phyloP scores from a whole-genome alignment of 2,329 filamentous ascomycete species.

The Lecanicillium sp. region DNA sequence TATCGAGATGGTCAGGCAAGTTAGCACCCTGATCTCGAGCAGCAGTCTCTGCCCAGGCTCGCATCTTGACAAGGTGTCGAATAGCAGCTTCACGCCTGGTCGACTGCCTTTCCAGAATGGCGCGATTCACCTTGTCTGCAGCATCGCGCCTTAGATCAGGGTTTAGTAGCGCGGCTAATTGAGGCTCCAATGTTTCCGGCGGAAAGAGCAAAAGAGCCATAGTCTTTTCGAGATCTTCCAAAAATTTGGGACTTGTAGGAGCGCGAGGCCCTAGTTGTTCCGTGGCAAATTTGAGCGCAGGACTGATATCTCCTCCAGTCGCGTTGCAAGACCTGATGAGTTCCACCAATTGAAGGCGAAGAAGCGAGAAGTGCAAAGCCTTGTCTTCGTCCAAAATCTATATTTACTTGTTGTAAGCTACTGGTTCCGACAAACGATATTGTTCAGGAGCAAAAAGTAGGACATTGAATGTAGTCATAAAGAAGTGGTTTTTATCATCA shows the following conservation, averaged over 20 bases:
- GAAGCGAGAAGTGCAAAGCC: conserved; percentile 77
- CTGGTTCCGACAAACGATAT: conserved; percentile 8
- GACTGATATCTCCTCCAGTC: conserved; percentile 61
- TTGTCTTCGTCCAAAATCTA: conserved; percentile 83
- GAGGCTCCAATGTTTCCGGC: conserved; percentile 66
- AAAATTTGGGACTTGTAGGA: conserved; percentile 69
- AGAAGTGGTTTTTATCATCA: conserved; percentile 79
- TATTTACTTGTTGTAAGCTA: conserved; percentile 17
- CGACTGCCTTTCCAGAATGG: conserved; percentile 68
- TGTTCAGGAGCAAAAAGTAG: conserved; percentile 2
- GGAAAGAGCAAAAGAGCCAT: conserved; percentile 90
- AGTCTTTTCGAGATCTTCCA: conserved; percentile 81
- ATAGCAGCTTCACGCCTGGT: conserved; percentile 73
- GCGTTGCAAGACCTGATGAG: conserved; percentile 72
- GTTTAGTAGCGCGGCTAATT: conserved; percentile 68
- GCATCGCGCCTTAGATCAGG: conserved; percentile 73
- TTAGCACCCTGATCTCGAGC: conserved; percentile 30
- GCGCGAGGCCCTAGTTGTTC: conserved; percentile 81
- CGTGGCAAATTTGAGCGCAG: conserved; percentile 80
- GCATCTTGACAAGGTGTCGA: conserved; percentile 68
- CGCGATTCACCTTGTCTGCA: conserved; percentile 83
- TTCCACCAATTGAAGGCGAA: conserved; percentile 89
- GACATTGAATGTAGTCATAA: conserved; percentile 22
- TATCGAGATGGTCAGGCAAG: conserved; percentile 26
- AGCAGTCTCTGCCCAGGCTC: conserved; percentile 74